Base-by-base conservation (phyloP, 139 green algal species). In the Ettlia oleoabundans region DNA sequence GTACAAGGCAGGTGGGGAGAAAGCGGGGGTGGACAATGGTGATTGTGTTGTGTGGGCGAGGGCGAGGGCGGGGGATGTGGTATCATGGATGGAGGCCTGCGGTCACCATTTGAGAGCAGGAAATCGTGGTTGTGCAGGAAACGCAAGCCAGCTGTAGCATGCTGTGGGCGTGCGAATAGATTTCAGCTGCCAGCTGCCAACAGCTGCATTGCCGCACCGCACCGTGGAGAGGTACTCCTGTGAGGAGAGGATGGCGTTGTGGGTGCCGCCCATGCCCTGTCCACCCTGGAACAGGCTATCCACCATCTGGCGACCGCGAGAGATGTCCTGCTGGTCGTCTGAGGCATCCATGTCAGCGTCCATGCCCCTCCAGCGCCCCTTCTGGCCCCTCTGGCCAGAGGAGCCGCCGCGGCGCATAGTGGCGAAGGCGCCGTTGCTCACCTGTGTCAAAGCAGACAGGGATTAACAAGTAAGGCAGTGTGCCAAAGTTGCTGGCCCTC, bases 271-370 rank as follows among this genome's bases (percentile, higher is more conserved):
- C 18, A 76, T 51, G 67, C 92, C 94, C n/a, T 65, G 40, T 40
- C 40, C 79, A 73, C 95, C 96, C 93, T 98, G 95, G 94, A 98
- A 99, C 78, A 98, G 88, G 40, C 81, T 82, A 87, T 98, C 96
- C 15, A 99, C 94, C 95, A 99, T 98, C 71, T 92, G 74, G 51
- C 78, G 78, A 15, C 78, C 78, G 81, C 97, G 94, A 7, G 89
- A 78, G 85, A 99, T 99, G 91, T 99, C 97, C 93, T 98, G 92
- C 94, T 98, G 92, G 89, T 99, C 96, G 70, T 99, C 96, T 21
- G 96, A 99, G 2, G 82, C 76, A 79, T 99, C 96, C 66, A 91
- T 73, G 83, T 61, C 93, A 33, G 91, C 93, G 67, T 98, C 96
- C 62, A 99, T 95, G 64, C 89, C 88, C 33, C 80, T 88, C 94